These are phyloP conservation scores for Alternaria triticina DNA, from an alignment of 2,329 filamentous ascomycete species.

Conservation along the genomic window DNA sequence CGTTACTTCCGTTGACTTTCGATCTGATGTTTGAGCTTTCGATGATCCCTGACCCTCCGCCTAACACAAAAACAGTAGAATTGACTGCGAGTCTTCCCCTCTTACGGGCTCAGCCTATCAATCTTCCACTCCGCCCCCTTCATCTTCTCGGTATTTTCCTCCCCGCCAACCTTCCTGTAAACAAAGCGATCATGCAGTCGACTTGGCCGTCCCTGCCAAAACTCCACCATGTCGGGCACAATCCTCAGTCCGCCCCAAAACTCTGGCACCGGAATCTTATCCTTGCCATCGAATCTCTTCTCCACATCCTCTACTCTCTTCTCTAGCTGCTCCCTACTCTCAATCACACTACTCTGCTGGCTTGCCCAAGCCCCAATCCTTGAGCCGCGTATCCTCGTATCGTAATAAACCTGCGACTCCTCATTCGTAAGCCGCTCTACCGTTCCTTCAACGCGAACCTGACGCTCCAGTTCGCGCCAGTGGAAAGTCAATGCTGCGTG, in stretches of 20 bases:
- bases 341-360: conserved; percentile 79
- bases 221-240: conserved; percentile 86
- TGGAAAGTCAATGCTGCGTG: conserved; percentile 86
- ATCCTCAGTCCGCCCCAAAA: conserved; percentile 95
- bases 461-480: conserved; percentile 86
- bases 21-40: not conserved
- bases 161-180: conserved; percentile 68
- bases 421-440: conserved; percentile 70
- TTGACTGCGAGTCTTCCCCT: not conserved
- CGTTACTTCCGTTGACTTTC: not conserved
- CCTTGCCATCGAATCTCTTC: conserved; percentile 72
- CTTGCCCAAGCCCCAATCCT: conserved; percentile 94
- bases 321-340: conserved; percentile 75
- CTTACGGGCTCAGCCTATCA: conserved; percentile 74
- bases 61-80: not conserved
- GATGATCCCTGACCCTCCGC: not conserved
- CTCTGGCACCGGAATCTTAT: conserved; percentile 85
- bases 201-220: conserved; percentile 92
- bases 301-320: conserved; percentile 78
- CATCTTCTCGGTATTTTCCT: conserved; percentile 12
- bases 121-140: conserved; percentile 63
- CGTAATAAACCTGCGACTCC: conserved; percentile 74
- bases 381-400: conserved; percentile 75
- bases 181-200: conserved; percentile 92
- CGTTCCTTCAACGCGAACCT: conserved; percentile 86